Conservation (phyloP, 164 flowering plant species). For the Stephania yunnanensis region DNA sequence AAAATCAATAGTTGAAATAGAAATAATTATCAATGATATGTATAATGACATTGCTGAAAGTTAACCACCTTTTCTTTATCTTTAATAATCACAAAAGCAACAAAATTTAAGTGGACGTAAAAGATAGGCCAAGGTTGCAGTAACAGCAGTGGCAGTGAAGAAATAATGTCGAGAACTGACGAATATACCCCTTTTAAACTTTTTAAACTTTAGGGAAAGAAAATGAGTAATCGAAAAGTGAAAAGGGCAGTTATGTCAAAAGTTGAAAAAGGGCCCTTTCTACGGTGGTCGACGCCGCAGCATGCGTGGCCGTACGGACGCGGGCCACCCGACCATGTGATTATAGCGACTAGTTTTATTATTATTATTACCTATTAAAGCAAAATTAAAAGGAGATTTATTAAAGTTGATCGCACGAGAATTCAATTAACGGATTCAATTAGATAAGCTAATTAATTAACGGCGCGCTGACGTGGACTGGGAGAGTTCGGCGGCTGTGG, state of each 20-base stretch:
- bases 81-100: background rate
- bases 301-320: background rate
- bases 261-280: background rate
- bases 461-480: conserved; percentile 5
- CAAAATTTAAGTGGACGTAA: no score
- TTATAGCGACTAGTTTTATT: background rate
- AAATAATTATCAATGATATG: background rate
- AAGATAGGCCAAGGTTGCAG: background rate
- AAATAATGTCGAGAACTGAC: background rate
- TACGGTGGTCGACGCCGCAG: background rate
- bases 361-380: background rate
- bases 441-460: background rate
- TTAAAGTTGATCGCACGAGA: background rate
- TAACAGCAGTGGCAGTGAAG: background rate
- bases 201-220: background rate
- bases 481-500: conserved; percentile 10
- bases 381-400: background rate
- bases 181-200: background rate
- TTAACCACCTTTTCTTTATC: background rate
- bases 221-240: background rate
- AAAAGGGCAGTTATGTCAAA: background rate
- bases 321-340: background rate
- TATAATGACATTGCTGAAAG: background rate
- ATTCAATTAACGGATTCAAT: background rate
- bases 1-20: no score